Evolutionary conservation across 1,284 basidiomycete genomes (phyloP), one percentile per base, ranked within the genome.

Genomic region (Cutaneotrichosporon sp.): DNA sequence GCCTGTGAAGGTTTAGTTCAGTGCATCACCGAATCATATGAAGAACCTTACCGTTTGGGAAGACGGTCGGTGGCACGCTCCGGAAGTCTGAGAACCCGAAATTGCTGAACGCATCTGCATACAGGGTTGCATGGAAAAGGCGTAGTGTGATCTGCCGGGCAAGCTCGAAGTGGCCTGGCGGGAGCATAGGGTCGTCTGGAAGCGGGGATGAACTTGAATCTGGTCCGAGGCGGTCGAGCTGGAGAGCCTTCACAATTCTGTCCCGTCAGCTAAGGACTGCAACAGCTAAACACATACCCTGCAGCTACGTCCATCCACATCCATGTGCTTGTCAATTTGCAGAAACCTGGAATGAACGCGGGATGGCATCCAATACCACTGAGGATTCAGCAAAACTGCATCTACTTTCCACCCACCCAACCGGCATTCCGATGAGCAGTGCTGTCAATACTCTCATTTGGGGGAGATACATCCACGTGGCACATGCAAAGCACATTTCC

Each of bases 221-320:
- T 9, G 38, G 38, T 3, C 38, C 38, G 12, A 41, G 38, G 38
- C 38, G 38, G 24, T 41, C 38, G 22, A 41, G 38, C 24, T 26
- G 24, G 38, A 41, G 38, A 22, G 38, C 38, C 38, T 41, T 41
- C 20, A 16, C 38, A 16, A 41, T 41, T 12, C 38, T 41, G 22
- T 31, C 38, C 4, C 8, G 38, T 41, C 22, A 41, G 35, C 35
- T 11, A 9, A n/a, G n/a, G 12, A 12, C 17, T 38, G 5, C 17
- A 10, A 10, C 35, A 19, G 34, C 2, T 37, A 20, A 37, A 19
- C 31, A 41, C 38, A 1, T 14, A 41, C 38, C 38, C 38, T 4
- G 38, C 38, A 4, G 38, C 38, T 16, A 41, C 22, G n/a, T 41
- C 38, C 38, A 41, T 41, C 38, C 38, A 41, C 38, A 41, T 41